phyloP scores from a whole-genome alignment of 352 stramenopile species.

The Phytopythium vexans region DNA sequence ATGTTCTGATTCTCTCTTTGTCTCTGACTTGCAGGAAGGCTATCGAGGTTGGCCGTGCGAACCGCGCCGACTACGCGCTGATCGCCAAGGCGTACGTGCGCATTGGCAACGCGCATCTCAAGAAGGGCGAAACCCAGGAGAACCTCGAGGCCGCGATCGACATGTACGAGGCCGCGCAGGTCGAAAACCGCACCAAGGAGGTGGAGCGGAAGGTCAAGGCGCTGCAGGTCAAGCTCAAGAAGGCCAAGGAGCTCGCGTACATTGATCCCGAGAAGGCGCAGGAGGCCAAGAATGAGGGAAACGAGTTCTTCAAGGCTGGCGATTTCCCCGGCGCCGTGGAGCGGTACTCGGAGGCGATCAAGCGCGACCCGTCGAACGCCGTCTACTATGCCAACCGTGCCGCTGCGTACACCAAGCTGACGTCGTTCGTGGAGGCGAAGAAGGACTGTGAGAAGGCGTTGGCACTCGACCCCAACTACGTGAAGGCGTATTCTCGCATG shows the following conservation, averaged over 20 bases:
- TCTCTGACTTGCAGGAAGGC: conserved; percentile 64
- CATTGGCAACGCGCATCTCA: conserved; percentile 96
- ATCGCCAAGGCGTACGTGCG: conserved; percentile 95
- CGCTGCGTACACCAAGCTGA: conserved; percentile 98
- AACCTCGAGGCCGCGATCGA: conserved; percentile 83
- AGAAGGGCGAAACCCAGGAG: conserved; percentile 90
- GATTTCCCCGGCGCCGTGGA: conserved; percentile 93
- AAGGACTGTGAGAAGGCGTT: conserved; percentile 97
- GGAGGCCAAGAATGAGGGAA: conserved; percentile 97
- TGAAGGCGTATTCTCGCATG: conserved; percentile 98
- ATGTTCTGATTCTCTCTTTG: neutral
- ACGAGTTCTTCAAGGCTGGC: conserved; percentile 96
- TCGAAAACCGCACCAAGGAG: conserved; percentile 89
- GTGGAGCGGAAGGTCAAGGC: conserved; percentile 95
- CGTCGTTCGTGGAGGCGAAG: conserved; percentile 91
- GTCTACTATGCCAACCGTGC: conserved; percentile 99
- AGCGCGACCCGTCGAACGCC: conserved; percentile 96
- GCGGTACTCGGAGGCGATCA: conserved; percentile 98
- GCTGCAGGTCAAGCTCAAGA: conserved; percentile 95
- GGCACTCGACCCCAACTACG: conserved; percentile 98
- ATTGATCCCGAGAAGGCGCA: conserved; percentile 97
- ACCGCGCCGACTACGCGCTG: conserved; percentile 95
- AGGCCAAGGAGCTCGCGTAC: conserved; percentile 92
- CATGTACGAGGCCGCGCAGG: conserved; percentile 82
- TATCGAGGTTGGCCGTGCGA: conserved; percentile 93